These are phyloP conservation scores for Podospora conica DNA, from an alignment of 495 filamentous ascomycete genomes.

Conservation along the genomic window DNA sequence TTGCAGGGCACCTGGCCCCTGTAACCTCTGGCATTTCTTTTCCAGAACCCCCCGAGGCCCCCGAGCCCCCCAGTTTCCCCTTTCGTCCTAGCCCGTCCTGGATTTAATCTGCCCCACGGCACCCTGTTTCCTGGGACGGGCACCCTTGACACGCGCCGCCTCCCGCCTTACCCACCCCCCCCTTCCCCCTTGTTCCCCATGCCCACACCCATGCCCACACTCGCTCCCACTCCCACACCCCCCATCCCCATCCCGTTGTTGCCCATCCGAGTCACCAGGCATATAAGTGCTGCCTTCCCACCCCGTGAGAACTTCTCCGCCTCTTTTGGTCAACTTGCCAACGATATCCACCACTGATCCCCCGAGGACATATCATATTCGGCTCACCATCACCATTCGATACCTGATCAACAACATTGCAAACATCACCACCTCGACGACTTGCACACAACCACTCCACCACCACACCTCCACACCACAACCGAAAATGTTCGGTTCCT, in stretches of 20 bases:
- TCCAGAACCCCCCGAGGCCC: conserved; percentile 13
- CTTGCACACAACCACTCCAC: conserved; percentile 8
- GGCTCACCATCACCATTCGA: background rate
- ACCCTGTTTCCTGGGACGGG: conserved; percentile 26
- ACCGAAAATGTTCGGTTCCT: conserved; percentile 44
- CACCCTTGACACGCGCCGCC: conserved; percentile 14
- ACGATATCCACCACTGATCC: conserved; percentile 8
- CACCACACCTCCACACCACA: conserved; percentile 7
- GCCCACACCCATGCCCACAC: conserved; percentile 1
- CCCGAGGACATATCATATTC: conserved; percentile 5
- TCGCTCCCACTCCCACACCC: conserved; percentile 9
- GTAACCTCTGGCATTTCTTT: conserved; percentile 8
- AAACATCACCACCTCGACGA: conserved; percentile 11
- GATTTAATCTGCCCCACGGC: conserved; percentile 29
- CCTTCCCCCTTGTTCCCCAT: conserved; percentile 9
- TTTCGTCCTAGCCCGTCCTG: conserved; percentile 8
- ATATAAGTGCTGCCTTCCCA: conserved; percentile 7
- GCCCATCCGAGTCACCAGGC: conserved; percentile 10
- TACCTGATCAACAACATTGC: conserved; percentile 4
- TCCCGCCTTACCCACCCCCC: conserved; percentile 7
- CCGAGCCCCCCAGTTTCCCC: conserved; percentile 3
- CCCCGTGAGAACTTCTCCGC: background rate
- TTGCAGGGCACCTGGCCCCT: background rate
- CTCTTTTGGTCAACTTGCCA: conserved; percentile 6
- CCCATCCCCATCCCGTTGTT: background rate